A percentile compares a stretch with the other conserved stretches of the same genome.
Conservation (phyloP, 2,329 filamentous ascomycete genomes). For the Paracoccidioides lutzii region DNA sequence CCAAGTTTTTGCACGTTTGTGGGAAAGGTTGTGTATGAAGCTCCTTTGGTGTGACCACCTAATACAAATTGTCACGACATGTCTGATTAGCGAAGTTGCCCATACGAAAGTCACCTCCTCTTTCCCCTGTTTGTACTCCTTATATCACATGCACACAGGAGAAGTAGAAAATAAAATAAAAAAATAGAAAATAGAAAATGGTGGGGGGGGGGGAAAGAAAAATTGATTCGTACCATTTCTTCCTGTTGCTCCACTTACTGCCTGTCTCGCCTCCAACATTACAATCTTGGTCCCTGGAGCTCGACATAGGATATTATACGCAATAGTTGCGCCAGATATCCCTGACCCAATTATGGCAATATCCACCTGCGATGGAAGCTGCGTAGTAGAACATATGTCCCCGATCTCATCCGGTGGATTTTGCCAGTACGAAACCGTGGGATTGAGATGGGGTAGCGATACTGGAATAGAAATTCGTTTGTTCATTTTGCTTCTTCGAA, state of each 20-base stretch:
- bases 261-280: slow-evolving; percentile 28
- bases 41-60: slow-evolving; percentile 39
- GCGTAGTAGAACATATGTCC: slow-evolving; percentile 12
- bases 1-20: slow-evolving; percentile 36
- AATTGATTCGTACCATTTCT: slow-evolving; percentile 8
- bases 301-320: slow-evolving; percentile 18
- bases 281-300: slow-evolving; percentile 18
- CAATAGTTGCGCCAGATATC: slow-evolving; percentile 25
- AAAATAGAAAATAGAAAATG: not conserved
- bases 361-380: slow-evolving; percentile 19
- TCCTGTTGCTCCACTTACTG: slow-evolving; percentile 12
- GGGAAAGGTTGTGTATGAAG: slow-evolving; percentile 40
- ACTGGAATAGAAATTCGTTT: slow-evolving; percentile 10
- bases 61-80: not conserved
- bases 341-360: slow-evolving; percentile 29
- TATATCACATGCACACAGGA: no score
- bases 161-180: not conserved
- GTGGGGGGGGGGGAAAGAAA: no score
- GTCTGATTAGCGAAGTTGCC: not conserved
- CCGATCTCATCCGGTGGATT: slow-evolving; percentile 22
- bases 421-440: slow-evolving; percentile 21
- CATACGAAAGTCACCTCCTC: not conserved
- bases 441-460: slow-evolving; percentile 15
- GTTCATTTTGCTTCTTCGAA: slow-evolving; percentile 5
- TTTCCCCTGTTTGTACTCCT: no score